Conservation (phyloP, 345 rosid species). For the Arabidopsis thaliana region TAIR10.1 NC_003070.9:28990501-28991000, state of each 20-base stretch:
- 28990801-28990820: neutral
- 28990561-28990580: constrained; percentile 26
- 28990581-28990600: constrained; percentile 37
- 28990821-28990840: neutral
- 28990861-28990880: too few relatives aligned
- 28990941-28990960: constrained; percentile 44
- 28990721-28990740: neutral
- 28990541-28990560: constrained; percentile 49
- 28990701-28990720: neutral
- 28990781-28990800: neutral
- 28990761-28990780: neutral
- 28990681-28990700: neutral
- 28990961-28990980: constrained; percentile 48
- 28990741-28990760: neutral
- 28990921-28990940: constrained; percentile 46
- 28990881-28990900: constrained; percentile 44
- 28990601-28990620: constrained; percentile 54
- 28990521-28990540: constrained; percentile 63
- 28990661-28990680: constrained; percentile 3
- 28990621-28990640: constrained; percentile 46
- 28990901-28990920: constrained; percentile 49
- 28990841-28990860: neutral
- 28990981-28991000: constrained; percentile 46
- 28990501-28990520: constrained; percentile 58
- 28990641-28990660: constrained; percentile 28